Base-by-base conservation (phyloP, 805 yeast genomes). In the Candida pseudofarinosa region DNA sequence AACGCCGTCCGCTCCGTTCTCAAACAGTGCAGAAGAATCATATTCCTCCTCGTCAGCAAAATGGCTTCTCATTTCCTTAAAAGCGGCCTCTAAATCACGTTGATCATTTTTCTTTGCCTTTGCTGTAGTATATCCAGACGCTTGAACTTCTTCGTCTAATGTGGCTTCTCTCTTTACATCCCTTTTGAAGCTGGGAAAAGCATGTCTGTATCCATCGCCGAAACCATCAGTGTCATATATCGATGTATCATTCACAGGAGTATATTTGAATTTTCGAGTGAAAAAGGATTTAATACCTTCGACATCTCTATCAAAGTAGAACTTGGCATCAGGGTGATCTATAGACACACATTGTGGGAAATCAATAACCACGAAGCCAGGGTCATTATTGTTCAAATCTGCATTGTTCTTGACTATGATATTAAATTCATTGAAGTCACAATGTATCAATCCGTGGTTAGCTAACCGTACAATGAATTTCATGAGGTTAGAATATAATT, bases 321-420 rank as follows among this genome's bases (percentile, higher is more conserved):
- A 77, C 48, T 83, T 83, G 4, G 98, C 97, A 60, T 93, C 97
- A 3, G 71, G 74, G 59, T 93, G 99, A 51, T 85, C 90, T 37
- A 87, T 86, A 17, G 97, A 88, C 14, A 93, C 85, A 79, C 97
- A 91, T 65, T 93, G 99, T 3, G 99, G 99, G 73, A 93, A 93
- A 73, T 93, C 99, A 55, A 93, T 91, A 19, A 93, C 96, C 16
- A 90, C 84, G 55, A 89, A 88, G 39, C 87, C 93, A 35, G 68
- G 65, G 42, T 81, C 87, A 44, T 65, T 67, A 15, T 72, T 57
- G 33, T 60, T 70, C 14, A 67, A 65, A 15, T 73, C 76, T 36
- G 76, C 78, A 26, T 77, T 72, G 48, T 85, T 85, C 33, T 85
- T 73, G 23, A 88, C 81, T 77, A 93, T 88, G 52, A 93, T 88